phyloP scores from a whole-genome alignment of 2,329 filamentous ascomycete genomes.

The Chaetomium sp. region DNA sequence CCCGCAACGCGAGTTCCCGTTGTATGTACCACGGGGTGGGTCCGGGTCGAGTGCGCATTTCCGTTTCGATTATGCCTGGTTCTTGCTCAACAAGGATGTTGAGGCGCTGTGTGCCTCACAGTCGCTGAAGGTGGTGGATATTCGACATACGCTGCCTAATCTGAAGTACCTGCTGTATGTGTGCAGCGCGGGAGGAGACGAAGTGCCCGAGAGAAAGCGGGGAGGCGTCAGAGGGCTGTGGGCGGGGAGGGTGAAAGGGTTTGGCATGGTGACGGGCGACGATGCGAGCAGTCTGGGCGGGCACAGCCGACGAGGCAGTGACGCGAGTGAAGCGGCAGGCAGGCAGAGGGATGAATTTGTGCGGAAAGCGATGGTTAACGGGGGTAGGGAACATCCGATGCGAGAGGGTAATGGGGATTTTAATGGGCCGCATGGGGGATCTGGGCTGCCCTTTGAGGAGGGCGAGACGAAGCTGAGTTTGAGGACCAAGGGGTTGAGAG shows the following conservation, averaged over 20 bases:
- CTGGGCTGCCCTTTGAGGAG: constrained; percentile 37
- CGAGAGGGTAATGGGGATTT: too few species aligned
- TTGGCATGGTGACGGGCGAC: constrained; percentile 20
- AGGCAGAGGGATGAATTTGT: constrained; percentile 37
- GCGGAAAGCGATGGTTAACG: constrained; percentile 27
- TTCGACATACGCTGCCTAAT: constrained; percentile 87
- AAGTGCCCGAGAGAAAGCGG: constrained; percentile 54
- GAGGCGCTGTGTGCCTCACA: constrained; percentile 61
- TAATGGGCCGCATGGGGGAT: background rate
- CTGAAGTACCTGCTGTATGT: constrained; percentile 89
- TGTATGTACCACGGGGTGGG: constrained; percentile 59
- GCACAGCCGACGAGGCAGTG: constrained; percentile 40
- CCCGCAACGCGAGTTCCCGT: constrained; percentile 67
- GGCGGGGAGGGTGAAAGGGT: constrained; percentile 40
- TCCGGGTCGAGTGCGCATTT: constrained; percentile 68
- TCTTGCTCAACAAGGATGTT: constrained; percentile 93
- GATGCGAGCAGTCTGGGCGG: constrained; percentile 35
- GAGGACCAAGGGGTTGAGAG: constrained; percentile 50
- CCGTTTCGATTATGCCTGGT: constrained; percentile 93
- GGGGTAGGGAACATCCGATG: constrained; percentile 7
- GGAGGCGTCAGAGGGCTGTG: constrained; percentile 56
- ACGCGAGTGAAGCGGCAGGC: constrained; percentile 36
- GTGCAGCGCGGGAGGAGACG: constrained; percentile 67
- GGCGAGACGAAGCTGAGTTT: constrained; percentile 42
- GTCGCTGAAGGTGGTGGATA: constrained; percentile 75